These are phyloP conservation scores for Cordyceps farinosa DNA, from an alignment of 2,329 filamentous ascomycete species.

Conservation along the genomic window DNA sequence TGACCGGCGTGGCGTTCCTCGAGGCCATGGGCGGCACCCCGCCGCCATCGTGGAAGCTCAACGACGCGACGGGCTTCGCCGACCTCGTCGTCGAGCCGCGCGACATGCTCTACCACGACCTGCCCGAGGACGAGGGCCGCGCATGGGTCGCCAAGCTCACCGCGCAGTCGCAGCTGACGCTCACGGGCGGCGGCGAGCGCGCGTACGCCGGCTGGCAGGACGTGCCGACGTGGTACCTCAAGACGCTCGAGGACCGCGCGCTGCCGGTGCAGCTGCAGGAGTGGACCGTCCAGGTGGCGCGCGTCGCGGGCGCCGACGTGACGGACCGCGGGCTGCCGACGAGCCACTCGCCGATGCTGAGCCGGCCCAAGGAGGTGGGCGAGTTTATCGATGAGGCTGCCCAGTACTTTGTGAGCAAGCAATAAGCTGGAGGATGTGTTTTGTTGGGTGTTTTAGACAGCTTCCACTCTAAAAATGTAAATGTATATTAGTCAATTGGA, in stretches of 20 bases:
- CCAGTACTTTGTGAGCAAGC: conserved; percentile 10
- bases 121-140: conserved; percentile 40
- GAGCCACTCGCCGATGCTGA: conserved; percentile 50
- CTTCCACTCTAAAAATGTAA: not conserved
- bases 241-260: conserved; percentile 39
- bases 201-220: conserved; percentile 46
- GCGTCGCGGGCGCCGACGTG: conserved; percentile 34
- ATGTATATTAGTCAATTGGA: not conserved
- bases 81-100: conserved; percentile 35
- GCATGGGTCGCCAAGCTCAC: conserved; percentile 40
- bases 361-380: conserved; percentile 38
- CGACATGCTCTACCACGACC: conserved; percentile 49
- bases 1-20: conserved; percentile 38
- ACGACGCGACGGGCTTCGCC: conserved; percentile 39
- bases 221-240: conserved; percentile 45
- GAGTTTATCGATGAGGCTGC: conserved; percentile 30
- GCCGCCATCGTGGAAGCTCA: conserved; percentile 39
- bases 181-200: conserved; percentile 43
- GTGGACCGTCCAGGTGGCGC: conserved; percentile 36
- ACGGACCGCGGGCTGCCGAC: conserved; percentile 39
- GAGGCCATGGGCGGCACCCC: conserved; percentile 39
- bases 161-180: conserved; percentile 39
- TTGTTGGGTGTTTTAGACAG: no score
- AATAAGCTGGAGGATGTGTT: not conserved
- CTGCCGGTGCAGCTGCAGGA: conserved; percentile 39